Base-by-base conservation (phyloP, 331 rosid species). In the Erythrophleum ivorense region DNA sequence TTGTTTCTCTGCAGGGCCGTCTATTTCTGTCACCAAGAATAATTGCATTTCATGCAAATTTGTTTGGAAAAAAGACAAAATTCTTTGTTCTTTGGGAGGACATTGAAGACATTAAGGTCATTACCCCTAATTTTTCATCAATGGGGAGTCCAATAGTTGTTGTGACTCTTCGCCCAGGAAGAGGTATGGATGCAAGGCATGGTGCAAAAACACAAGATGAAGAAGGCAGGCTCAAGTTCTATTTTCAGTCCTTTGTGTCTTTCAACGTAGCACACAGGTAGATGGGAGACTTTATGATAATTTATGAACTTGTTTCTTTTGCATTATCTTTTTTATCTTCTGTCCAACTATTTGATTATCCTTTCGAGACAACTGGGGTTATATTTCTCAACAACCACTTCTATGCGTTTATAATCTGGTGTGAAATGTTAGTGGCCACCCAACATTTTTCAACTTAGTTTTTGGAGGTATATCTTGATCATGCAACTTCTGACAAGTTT, bases 31-130 rank as follows among this genome's bases (percentile, higher is more conserved):
- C 99, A 50, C 85, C 99, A 76, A 92, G 99, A 88, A 91, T 96
- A 66, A 87, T 96, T 84, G 99, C 98, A 71, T 96, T 94, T 86
- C 91, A 92, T 87, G 93, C 98, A 75, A 94, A 96, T 83, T 87
- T 96, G 84, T 94, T 96, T 83, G 98, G 98, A 58, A 92, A 87
- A 78, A 96, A 86, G 89, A 96, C 99, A 34, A 92, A 84, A 46
- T 96, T 94, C 88, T 96, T 87, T 83, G 90, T 96, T 71, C 94
- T 96, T 80, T 96, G 99, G 99, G 99, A 92, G 90, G 99, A 96
- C 85, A 94, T 96, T 79, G 98, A 96, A 80, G 97, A 94, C 71
- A 91, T 96, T 85, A 93, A 92, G 81, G 90, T 94, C 63, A 54
- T 83, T 84, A 86, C 95, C 40, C 95, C 99, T 19, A 90, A 94